Evolutionary conservation across 495 filamentous ascomycete species (phyloP).

Genomic region (Glonium stellatum): DNA sequence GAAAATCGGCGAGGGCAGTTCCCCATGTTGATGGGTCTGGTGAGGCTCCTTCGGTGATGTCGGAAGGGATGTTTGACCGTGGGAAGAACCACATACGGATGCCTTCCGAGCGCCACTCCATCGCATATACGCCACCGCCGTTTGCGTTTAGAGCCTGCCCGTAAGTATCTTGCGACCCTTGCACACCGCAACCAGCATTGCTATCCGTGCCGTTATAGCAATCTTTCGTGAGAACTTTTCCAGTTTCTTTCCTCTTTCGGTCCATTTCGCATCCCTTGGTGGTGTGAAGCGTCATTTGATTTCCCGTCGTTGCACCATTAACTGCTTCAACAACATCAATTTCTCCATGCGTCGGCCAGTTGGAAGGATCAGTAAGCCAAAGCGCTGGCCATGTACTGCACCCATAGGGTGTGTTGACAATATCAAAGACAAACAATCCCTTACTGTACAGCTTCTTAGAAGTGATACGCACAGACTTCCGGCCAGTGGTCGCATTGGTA

Average conservation of each 20-base stretch:
- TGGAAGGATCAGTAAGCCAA: conserved; percentile 32
- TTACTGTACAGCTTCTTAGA: conserved; percentile 32
- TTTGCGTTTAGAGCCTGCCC: conserved; percentile 28
- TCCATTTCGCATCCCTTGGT: conserved; percentile 27
- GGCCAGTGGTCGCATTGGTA: conserved; percentile 30
- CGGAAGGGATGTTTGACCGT: conserved; percentile 19
- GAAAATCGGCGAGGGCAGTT: conserved; percentile 24
- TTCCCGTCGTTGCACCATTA: conserved; percentile 30
- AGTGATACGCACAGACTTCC: conserved; percentile 34
- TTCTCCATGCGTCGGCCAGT: conserved; percentile 37
- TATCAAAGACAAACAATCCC: conserved; percentile 35
- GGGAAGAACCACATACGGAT: conserved; percentile 31
- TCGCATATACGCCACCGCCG: conserved; percentile 29
- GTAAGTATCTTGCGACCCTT: conserved; percentile 10
- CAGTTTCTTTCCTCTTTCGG: conserved; percentile 36
- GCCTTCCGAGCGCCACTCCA: conserved; percentile 23
- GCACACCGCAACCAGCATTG: conserved; percentile 29
- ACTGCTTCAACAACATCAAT: conserved; percentile 36
- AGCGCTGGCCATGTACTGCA: conserved; percentile 40
- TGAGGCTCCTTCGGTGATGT: conserved; percentile 9
- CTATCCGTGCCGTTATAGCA: conserved; percentile 27
- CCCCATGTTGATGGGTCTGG: conserved; percentile 28
- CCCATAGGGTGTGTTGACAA: conserved; percentile 35
- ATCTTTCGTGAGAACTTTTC: conserved; percentile 14
- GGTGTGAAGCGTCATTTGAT: conserved; percentile 33